Evolutionary conservation across 768 basidiomycete species (phyloP), one percentile per base, ranked within the genome.

Genomic region (Terana coerulea): DNA sequence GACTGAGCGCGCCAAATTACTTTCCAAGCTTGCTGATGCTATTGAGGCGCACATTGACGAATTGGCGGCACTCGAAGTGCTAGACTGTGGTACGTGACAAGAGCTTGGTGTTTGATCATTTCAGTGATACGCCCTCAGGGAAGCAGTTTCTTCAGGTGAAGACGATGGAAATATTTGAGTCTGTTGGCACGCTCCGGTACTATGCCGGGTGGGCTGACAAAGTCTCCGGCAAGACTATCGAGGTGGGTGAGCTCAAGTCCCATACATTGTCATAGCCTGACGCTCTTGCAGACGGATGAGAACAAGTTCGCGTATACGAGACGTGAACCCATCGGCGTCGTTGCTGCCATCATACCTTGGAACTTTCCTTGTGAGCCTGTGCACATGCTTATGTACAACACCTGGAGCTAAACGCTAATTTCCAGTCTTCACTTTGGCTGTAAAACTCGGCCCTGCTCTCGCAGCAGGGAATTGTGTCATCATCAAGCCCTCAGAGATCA

Each of bases 401-500:
- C 78, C 1, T 88, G 86, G 86, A 90, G 21, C 14, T 22, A 29
- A 72, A 71, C 81, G 49, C 66, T 77, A 45, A 86, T 3, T 51
- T 12, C 26, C 33, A 72, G 72, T 81, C 49, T 77, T 42, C 86
- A 91, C 81, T 67, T 84, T 52, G 62, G 78, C 3, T 88, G 86
- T 85, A 85, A n/a, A 91, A 67, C 59, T 87, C 48, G 87, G 70
- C 0, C 88, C 89, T 7, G 87, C 88, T 1, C 74, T 91, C 31
- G 88, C 90, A 2, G 80, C 82, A 3, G 42, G 42, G 6, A 43
- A 43, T 68, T 69, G 78, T 5, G 72, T 93, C 54, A 73, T 95
- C 52, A 71, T 93, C 62, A 93, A 91, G 72, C 84, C 89, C 5
- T 90, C 88, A 1, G 89, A 91, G 60, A 72, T 89, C 55, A 90